Percentiles rank a stretch among this genome's conserved stretches.
Conservation (phyloP, 805 yeast species). For the Myxozyma mucilagina region DNA sequence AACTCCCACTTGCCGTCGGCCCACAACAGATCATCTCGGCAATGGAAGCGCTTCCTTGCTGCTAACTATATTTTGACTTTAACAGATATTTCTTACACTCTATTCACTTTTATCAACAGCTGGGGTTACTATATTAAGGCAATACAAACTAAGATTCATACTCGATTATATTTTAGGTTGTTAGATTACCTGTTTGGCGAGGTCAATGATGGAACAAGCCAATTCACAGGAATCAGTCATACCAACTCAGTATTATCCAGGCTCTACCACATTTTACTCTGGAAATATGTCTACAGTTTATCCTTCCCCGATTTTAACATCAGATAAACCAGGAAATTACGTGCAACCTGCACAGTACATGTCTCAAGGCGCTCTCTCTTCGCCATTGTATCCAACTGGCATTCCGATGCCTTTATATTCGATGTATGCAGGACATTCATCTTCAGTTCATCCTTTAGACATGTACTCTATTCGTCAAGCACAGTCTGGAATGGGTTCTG, state of each 20-base stretch:
- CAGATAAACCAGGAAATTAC: not conserved
- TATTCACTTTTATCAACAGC: too few species aligned
- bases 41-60: too few species aligned
- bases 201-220: not conserved
- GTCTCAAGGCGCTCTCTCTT: slow-evolving; percentile 6
- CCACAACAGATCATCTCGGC: too few species aligned
- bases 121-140: too few species aligned
- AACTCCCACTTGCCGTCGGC: too few species aligned
- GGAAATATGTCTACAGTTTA: not conserved
- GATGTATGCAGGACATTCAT: slow-evolving; percentile 20
- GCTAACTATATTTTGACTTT: too few species aligned
- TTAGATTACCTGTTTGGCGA: not conserved
- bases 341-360: slow-evolving; percentile 2
- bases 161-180: not conserved
- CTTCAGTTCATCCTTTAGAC: slow-evolving; percentile 6
- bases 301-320: not conserved
- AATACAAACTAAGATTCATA: too few species aligned
- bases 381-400: slow-evolving; percentile 16
- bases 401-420: slow-evolving; percentile 22
- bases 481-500: slow-evolving; percentile 1
- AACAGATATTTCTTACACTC: too few species aligned
- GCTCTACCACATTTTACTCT: not conserved
- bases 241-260: not conserved
- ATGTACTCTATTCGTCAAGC: slow-evolving; percentile 3
- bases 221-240: not conserved